Evolutionary conservation across 1,284 basidiomycete species (phyloP).

Genomic region (Taiwanofungus camphoratus): DNA sequence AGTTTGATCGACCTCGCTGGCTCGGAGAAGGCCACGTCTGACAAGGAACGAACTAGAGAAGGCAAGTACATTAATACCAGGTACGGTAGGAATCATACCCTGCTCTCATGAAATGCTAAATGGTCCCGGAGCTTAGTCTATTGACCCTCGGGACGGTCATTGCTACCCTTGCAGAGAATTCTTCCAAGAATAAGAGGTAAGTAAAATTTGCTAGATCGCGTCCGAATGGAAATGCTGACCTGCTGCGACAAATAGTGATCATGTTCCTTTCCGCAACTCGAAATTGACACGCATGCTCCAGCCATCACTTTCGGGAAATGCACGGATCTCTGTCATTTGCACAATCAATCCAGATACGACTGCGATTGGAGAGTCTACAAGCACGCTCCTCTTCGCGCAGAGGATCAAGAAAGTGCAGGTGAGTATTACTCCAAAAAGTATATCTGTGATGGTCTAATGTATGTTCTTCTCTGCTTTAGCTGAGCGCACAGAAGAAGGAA

Average conservation of each 20-base stretch:
- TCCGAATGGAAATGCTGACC: neutral
- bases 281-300: constrained; percentile 93
- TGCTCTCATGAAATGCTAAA: neutral
- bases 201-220: constrained; percentile 6
- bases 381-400: constrained; percentile 85
- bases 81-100: constrained; percentile 29
- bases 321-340: constrained; percentile 93
- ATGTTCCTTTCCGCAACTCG: constrained; percentile 94
- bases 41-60: constrained; percentile 88
- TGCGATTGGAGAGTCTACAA: constrained; percentile 77
- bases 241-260: constrained; percentile 46
- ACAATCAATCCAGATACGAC: constrained; percentile 82
- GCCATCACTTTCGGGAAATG: constrained; percentile 91
- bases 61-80: constrained; percentile 93
- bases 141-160: constrained; percentile 90
- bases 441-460: neutral
- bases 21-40: constrained; percentile 91
- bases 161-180: constrained; percentile 81
- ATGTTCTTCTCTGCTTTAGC: constrained; percentile 31
- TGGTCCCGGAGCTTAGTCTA: constrained; percentile 44
- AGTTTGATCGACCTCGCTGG: constrained; percentile 95
- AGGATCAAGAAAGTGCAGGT: constrained; percentile 79
- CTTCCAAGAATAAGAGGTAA: constrained; percentile 70
- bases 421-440: constrained; percentile 12
- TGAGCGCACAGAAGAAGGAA: constrained; percentile 91